Evolutionary conservation across 306 rosid genomes (phyloP).

Genomic region (Prinsepia uniflora): DNA sequence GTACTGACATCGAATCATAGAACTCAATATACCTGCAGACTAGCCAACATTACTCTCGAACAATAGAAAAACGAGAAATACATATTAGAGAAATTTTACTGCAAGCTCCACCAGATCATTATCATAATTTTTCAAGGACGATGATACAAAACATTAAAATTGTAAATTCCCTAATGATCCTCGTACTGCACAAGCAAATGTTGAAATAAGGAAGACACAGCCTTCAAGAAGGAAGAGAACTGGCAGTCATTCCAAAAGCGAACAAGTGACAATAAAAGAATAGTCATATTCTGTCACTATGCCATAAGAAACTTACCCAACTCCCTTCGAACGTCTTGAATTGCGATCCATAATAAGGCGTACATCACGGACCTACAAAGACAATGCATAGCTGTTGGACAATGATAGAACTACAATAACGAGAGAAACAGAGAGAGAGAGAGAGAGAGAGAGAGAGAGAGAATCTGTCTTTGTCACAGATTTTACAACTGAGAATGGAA

Average conservation of each 20-base stretch:
- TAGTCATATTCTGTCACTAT: neutral
- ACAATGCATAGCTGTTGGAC: neutral
- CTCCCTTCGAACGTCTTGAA: conserved; percentile 96
- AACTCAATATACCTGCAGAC: conserved; percentile 73
- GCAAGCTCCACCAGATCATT: neutral
- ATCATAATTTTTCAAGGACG: neutral
- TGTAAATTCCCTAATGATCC: neutral
- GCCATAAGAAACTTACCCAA: conserved; percentile 60
- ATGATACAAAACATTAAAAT: neutral
- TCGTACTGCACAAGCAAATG: neutral
- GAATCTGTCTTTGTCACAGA: neutral
- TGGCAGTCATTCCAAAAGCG: conserved; percentile 1
- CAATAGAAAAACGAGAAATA: neutral
- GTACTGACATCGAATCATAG: conserved; percentile 92
- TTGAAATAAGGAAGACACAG: neutral
- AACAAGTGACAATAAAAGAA: neutral
- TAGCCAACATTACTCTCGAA: neutral
- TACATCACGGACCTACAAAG: conserved; percentile 86
- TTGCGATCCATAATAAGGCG: conserved; percentile 97
- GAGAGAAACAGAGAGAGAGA: neutral
- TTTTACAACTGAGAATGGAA: neutral
- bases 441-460: too few species aligned
- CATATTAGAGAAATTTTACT: neutral
- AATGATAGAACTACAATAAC: neutral
- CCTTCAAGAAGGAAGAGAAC: neutral